Evolutionary conservation across 2,329 filamentous ascomycete genomes (phyloP).

Genomic region (Ophiostoma piceae): DNA sequence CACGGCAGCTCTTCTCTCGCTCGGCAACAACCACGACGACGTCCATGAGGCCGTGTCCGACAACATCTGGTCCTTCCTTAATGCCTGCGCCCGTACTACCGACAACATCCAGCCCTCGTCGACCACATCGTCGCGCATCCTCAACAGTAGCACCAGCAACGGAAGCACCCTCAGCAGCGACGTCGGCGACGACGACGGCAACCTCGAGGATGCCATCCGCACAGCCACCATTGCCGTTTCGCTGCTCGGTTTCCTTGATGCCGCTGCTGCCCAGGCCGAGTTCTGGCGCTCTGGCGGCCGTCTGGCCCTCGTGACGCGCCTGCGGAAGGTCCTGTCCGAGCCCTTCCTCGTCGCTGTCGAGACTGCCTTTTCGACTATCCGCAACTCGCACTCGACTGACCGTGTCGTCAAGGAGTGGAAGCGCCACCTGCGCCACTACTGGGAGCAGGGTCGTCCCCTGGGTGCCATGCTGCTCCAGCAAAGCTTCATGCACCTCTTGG

Average conservation of each 20-base stretch:
- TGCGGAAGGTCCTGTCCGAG: constrained; percentile 73
- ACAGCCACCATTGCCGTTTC: constrained; percentile 75
- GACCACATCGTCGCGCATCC: constrained; percentile 5
- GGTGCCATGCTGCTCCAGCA: constrained; percentile 88
- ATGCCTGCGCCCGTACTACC: constrained; percentile 61
- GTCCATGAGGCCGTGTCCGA: constrained; percentile 62
- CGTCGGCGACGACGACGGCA: constrained; percentile 52
- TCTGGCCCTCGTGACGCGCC: constrained; percentile 63
- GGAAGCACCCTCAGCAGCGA: constrained; percentile 39
- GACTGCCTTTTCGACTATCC: constrained; percentile 82
- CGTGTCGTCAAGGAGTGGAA: constrained; percentile 77
- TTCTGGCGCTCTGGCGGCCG: constrained; percentile 78
- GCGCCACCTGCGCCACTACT: constrained; percentile 76
- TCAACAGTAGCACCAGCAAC: constrained; percentile 14
- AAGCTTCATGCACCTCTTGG: constrained; percentile 79
- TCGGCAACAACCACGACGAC: constrained; percentile 67
- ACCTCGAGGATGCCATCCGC: constrained; percentile 60
- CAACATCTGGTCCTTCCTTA: constrained; percentile 66
- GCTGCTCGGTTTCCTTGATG: constrained; percentile 84
- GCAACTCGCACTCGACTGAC: constrained; percentile 66
- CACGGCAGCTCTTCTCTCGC: constrained; percentile 70
- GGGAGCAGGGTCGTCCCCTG: constrained; percentile 69
- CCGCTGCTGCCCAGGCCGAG: constrained; percentile 67
- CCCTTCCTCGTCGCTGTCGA: constrained; percentile 81
- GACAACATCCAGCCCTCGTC: constrained; percentile 43